Evolutionary conservation across 1,284 basidiomycete genomes (phyloP), one percentile per base, ranked within the genome.

Genomic region (Meira nashicola): DNA sequence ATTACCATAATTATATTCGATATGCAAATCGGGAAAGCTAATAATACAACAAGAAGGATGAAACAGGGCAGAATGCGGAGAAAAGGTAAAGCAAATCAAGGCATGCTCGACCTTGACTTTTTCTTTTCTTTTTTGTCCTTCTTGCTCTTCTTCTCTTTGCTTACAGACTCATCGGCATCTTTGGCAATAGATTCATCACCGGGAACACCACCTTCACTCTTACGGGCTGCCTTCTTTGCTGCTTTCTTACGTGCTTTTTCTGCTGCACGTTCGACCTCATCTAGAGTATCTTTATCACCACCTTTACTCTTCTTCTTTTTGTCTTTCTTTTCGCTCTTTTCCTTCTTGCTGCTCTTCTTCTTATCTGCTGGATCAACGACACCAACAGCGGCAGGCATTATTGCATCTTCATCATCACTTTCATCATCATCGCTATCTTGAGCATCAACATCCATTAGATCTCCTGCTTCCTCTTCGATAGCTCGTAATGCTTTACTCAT

Each of bases 401-500:
- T 81, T 15, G 15, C 85, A 38, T 82, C 82, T 70, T 81, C 80
- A 43, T 81, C 82, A 47, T 84, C 84, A 54, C 85, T 84, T 73
- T 83, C 83, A 46, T 80, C 75, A 15, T 80, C 83, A 33, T 65
- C 70, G 54, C 80, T 83, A 56, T 83, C 83, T 64, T 83, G 82
- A 65, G 83, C 84, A 12, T 85, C 85, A 14, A 86, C 86, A 7
- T 86, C 87, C 10, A 87, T 86, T 84, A 83, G 51, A 21, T 86
- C 86, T 11, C 86, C 86, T 0, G 83, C 84, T 19, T 87, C 89
- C 44, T 88, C 77, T 41, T 85, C 87, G 54, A 95, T 86, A 55
- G 86, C 85, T 43, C 89, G 86, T 65, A 95, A 79, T 8, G 93
- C 93, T 79, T 90, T 92, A 73, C 87, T 86, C 74, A 95, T 92